A percentile compares a stretch with the other conserved stretches of the same genome.
Conservation (phyloP, 208 protist species). For the Acanthamoeba healyi region DNA sequence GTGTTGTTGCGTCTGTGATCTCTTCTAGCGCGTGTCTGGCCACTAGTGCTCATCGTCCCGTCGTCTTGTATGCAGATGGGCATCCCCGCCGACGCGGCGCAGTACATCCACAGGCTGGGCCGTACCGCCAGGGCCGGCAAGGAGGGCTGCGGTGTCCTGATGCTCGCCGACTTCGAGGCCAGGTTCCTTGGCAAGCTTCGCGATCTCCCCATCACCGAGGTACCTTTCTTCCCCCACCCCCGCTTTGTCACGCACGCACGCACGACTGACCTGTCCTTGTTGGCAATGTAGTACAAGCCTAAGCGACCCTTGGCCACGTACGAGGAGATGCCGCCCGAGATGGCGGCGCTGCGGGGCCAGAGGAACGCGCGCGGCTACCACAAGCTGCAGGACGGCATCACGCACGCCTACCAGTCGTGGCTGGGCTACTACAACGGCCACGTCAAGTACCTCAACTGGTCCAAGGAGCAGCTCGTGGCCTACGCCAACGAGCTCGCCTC, state of each 20-base stretch:
- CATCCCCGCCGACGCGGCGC: neutral
- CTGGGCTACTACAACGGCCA: conserved; percentile 50
- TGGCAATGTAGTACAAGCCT: neutral
- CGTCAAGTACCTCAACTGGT: neutral
- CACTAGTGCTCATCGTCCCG: neutral
- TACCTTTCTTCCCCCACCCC: neutral
- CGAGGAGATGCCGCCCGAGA: neutral
- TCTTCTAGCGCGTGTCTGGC: neutral
- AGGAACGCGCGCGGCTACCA: neutral
- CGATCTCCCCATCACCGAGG: conserved; percentile 50
- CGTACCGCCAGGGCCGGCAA: conserved; percentile 31
- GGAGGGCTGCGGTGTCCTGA: conserved; percentile 36
- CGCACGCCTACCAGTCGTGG: conserved; percentile 32
- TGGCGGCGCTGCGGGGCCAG: neutral
- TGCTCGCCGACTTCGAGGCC: conserved; percentile 11
- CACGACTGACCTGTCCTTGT: neutral
- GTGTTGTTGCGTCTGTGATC: neutral
- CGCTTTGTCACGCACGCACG: neutral
- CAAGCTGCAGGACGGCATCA: neutral
- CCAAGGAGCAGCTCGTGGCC: conserved; percentile 42
- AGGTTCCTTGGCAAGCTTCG: neutral
- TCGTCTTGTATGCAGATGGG: neutral
- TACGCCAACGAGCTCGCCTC: conserved; percentile 6
- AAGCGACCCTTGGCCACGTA: conserved; percentile 15
- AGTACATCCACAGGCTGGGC: conserved; percentile 53